Conservation (phyloP, 352 stramenopile genomes). For the Pythium dissimile region DNA sequence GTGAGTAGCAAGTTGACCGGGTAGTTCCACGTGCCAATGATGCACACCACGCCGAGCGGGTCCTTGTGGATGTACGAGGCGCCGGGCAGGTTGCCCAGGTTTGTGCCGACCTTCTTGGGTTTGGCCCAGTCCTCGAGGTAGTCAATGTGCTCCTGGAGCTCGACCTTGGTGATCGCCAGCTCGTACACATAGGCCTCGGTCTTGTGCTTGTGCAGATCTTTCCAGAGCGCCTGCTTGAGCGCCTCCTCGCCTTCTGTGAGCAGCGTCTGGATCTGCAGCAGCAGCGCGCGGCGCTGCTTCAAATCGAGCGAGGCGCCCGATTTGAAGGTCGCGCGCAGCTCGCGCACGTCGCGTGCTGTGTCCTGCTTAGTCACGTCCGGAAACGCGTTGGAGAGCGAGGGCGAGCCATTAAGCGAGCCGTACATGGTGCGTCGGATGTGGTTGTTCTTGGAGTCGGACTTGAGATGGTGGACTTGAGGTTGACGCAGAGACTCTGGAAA, state of each 20-base stretch:
- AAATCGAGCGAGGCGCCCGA: conserved; percentile 44
- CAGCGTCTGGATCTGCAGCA: conserved; percentile 43
- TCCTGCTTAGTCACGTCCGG: conserved; percentile 54
- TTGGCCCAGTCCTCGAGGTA: conserved; percentile 64
- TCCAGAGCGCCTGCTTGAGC: conserved; percentile 62
- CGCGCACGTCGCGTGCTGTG: conserved; percentile 41
- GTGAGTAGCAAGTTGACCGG: conserved; percentile 67
- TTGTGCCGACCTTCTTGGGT: conserved; percentile 42
- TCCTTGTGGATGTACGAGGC: conserved; percentile 60
- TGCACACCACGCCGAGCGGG: conserved; percentile 80
- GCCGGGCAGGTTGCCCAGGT: conserved; percentile 55
- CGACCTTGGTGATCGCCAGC: conserved; percentile 37
- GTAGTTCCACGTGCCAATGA: conserved; percentile 94
- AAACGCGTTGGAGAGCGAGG: conserved; percentile 21
- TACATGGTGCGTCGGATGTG: background rate
- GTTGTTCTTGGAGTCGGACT: background rate
- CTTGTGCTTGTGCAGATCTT: conserved; percentile 73
- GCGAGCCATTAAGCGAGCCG: conserved; percentile 8
- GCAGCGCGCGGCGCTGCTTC: conserved; percentile 34
- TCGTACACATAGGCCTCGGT: conserved; percentile 62
- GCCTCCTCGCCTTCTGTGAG: conserved; percentile 70
- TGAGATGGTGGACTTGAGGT: background rate
- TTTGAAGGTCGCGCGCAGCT: conserved; percentile 46
- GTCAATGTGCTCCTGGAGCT: conserved; percentile 76
- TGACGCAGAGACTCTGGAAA: no score